Evolutionary conservation across 2,329 filamentous ascomycete species (phyloP).

Genomic region (Achaetomium macrosporum): DNA sequence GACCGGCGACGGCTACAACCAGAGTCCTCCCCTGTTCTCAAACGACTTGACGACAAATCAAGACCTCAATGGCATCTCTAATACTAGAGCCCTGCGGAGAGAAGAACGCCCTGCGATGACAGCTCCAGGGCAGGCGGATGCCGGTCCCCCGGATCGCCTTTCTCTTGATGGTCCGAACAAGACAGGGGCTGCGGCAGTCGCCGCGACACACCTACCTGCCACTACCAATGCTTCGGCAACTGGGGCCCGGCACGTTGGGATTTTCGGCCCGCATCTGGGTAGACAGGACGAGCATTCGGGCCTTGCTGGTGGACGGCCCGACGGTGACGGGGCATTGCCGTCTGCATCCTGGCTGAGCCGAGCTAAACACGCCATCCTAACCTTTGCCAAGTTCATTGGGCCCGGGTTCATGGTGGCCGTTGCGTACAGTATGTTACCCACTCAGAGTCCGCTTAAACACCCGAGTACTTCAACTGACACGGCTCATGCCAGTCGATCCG

Average conservation of each 20-base stretch:
- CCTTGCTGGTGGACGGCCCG: background rate
- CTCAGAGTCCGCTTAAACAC: background rate
- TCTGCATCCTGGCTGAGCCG: slow-evolving; percentile 1
- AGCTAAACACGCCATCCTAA: slow-evolving; percentile 33
- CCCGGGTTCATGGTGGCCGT: slow-evolving; percentile 62
- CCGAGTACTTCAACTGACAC: background rate
- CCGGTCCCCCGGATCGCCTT: background rate
- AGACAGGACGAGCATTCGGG: background rate
- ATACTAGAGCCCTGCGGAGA: slow-evolving; percentile 27
- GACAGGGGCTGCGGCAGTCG: background rate
- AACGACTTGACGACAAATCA: slow-evolving; percentile 52
- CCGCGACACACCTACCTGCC: background rate
- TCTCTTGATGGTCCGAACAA: background rate
- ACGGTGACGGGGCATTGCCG: background rate
- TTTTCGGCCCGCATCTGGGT: background rate
- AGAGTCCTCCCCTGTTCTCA: slow-evolving; percentile 48
- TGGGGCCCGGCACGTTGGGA: background rate
- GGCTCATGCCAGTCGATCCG: slow-evolving; percentile 41
- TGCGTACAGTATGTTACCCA: slow-evolving; percentile 45
- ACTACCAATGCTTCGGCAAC: background rate
- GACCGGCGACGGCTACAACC: slow-evolving; percentile 43
- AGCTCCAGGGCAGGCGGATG: background rate
- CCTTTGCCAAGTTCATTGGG: slow-evolving; percentile 54
- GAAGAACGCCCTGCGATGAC: background rate
- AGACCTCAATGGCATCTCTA: slow-evolving; percentile 49